phyloP scores from a whole-genome alignment of 2,329 filamentous ascomycete species.

The Thermothelomyces thermophilus region DNA sequence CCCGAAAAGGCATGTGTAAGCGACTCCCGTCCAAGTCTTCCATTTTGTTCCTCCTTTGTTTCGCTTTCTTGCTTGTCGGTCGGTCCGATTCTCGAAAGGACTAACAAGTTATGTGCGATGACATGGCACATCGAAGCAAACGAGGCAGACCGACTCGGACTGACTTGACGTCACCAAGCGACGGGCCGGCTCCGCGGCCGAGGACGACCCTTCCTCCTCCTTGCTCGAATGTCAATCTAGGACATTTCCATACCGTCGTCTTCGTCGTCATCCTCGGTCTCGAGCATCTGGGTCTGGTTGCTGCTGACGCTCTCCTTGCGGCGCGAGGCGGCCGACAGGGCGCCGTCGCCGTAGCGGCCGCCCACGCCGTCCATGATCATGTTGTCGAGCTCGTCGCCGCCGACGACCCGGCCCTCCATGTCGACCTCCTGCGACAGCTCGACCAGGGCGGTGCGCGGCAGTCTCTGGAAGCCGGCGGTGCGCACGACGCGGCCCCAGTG shows the following conservation, averaged over 20 bases:
- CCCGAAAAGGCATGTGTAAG: too few species aligned
- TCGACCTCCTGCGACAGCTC: constrained; percentile 92
- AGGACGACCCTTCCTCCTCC: not conserved
- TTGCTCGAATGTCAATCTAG: constrained; percentile 11
- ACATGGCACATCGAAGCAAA: too few species aligned
- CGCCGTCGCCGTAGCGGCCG: constrained; percentile 40
- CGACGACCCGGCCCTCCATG: constrained; percentile 82
- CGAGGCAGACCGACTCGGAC: not conserved
- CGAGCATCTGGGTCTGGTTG: constrained; percentile 50
- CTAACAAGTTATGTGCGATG: too few species aligned
- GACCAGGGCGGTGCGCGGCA: constrained; percentile 73
- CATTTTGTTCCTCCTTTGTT: too few species aligned
- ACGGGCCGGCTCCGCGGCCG: not conserved
- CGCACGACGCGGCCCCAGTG: constrained; percentile 94
- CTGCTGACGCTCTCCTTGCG: constrained; percentile 57
- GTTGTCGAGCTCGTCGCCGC: constrained; percentile 69
- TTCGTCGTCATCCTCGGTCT: constrained; percentile 54
- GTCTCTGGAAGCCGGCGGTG: constrained; percentile 74
- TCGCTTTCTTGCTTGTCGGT: too few species aligned
- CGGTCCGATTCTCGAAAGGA: too few species aligned
- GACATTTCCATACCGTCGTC: constrained; percentile 58
- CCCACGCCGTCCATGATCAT: constrained; percentile 42
- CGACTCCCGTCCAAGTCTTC: too few species aligned
- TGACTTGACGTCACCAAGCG: not conserved
- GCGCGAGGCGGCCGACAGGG: constrained; percentile 30